Conservation (phyloP, 176 grass and related monocot species). For the Lolium perenne region DNA sequence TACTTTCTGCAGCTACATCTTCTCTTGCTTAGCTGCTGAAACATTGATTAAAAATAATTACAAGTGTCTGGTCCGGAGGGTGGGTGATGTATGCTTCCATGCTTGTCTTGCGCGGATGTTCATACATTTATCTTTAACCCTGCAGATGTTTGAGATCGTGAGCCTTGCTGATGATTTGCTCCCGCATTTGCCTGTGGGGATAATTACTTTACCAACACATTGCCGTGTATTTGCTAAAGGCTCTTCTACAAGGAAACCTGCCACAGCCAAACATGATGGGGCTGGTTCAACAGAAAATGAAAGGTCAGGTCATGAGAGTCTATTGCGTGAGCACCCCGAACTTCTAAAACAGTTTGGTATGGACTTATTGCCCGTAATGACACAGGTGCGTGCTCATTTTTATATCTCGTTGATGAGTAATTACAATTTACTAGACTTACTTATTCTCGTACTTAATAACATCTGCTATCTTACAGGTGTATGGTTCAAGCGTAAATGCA, state of each 20-base stretch:
- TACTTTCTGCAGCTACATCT: conserved; percentile 20
- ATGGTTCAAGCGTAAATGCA: conserved; percentile 85
- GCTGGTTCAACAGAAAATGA: conserved; percentile 67
- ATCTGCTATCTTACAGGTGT: conserved; percentile 60
- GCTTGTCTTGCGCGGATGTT: conserved; percentile 1
- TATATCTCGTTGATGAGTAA: background rate
- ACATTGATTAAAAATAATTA: background rate
- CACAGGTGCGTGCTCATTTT: conserved; percentile 57
- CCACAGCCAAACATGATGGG: conserved; percentile 62
- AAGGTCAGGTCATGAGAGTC: conserved; percentile 76
- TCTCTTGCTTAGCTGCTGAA: conserved; percentile 15
- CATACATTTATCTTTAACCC: conserved; percentile 30
- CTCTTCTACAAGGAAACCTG: conserved; percentile 62
- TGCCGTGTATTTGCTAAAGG: conserved; percentile 68
- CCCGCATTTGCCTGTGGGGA: conserved; percentile 79
- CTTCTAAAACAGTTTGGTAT: conserved; percentile 89
- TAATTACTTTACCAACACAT: conserved; percentile 73
- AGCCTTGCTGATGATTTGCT: conserved; percentile 93
- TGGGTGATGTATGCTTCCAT: conserved; percentile 25
- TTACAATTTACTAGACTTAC: background rate
- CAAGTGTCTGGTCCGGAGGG: background rate
- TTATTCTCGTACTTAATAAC: background rate
- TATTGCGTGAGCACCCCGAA: conserved; percentile 86
- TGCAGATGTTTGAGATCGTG: conserved; percentile 92
- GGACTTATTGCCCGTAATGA: conserved; percentile 86